phyloP scores from a whole-genome alignment of 495 filamentous ascomycete species.

The Venustampulla echinocandica region DNA sequence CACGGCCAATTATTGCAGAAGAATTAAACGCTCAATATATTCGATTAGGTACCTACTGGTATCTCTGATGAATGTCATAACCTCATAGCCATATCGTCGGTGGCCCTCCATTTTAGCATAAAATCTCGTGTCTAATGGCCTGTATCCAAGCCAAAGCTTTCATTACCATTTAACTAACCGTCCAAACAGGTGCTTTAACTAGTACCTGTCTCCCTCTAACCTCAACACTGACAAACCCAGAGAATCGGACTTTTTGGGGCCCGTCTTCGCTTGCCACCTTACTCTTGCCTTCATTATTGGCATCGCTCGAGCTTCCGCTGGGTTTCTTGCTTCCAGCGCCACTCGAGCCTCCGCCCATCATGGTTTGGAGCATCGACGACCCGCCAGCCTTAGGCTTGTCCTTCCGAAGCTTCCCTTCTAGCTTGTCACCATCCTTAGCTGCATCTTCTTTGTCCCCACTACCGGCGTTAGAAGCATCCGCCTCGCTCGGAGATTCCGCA shows the following conservation, averaged over 20 bases:
- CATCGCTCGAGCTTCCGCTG: constrained; percentile 7
- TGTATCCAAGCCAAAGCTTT: neutral
- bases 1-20: too few relatives aligned
- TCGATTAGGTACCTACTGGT: neutral
- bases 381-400: constrained; percentile 32
- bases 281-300: constrained; percentile 13
- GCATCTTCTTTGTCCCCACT: constrained; percentile 32
- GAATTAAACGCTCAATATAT: too few relatives aligned
- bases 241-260: constrained; percentile 57
- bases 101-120: neutral
- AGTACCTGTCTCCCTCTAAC: constrained; percentile 77
- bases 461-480: constrained; percentile 34
- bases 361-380: constrained; percentile 21
- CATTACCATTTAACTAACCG: constrained; percentile 12
- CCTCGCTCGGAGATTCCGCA: constrained; percentile 31
- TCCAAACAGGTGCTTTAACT: constrained; percentile 86
- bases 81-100: neutral
- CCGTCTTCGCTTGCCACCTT: neutral
- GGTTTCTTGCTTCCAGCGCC: constrained; percentile 18
- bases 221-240: constrained; percentile 78
- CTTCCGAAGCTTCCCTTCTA: constrained; percentile 25
- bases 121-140: neutral
- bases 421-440: constrained; percentile 29
- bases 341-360: constrained; percentile 21
- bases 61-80: constrained; percentile 2